Conservation (phyloP, 257 asterid species). For the Solanum etuberosum region DNA sequence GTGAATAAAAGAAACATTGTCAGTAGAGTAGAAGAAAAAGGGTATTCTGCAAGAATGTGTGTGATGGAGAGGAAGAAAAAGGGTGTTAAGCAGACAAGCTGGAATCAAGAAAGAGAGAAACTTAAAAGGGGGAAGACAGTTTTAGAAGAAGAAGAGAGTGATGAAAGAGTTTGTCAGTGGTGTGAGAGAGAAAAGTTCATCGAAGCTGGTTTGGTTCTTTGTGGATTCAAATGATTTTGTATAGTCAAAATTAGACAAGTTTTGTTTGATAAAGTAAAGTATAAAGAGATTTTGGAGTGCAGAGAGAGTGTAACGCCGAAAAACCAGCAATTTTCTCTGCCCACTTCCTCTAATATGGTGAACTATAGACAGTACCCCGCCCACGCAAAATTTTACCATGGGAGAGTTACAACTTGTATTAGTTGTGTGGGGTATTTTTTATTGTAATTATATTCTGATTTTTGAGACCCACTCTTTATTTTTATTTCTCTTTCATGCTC, state of each 20-base stretch:
- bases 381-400: no score
- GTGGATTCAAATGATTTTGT: not conserved
- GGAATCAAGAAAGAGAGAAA: not conserved
- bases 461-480: no score
- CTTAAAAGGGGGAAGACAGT: not conserved
- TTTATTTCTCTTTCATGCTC: no score
- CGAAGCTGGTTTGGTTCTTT: not conserved
- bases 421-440: no score
- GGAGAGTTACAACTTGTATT: no score
- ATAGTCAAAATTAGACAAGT: constrained; percentile 5
- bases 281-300: not conserved
- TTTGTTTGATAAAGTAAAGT: not conserved
- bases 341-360: constrained; percentile 3
- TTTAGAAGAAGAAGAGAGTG: not conserved
- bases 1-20: not conserved
- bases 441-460: no score
- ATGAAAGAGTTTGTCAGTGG: not conserved
- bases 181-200: not conserved
- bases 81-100: no score
- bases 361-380: not conserved
- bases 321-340: constrained; percentile 10
- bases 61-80: not conserved
- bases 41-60: no score
- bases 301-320: constrained; percentile 1
- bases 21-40: not conserved